Evolutionary conservation across 768 basidiomycete species (phyloP).

Genomic region (Suillus hirtellus): DNA sequence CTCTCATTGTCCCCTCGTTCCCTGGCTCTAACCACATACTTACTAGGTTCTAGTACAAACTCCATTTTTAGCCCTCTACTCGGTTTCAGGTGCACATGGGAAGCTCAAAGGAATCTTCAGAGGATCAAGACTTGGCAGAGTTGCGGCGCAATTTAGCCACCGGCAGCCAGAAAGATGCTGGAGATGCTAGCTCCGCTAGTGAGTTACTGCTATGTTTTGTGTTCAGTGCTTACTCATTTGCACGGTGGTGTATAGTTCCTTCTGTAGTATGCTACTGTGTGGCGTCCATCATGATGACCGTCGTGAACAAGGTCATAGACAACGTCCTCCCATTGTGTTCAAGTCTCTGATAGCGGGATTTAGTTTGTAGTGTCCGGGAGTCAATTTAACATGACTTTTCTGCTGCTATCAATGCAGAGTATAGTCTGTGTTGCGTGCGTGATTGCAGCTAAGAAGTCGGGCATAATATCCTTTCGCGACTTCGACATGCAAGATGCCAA

Average conservation of each 20-base stretch:
- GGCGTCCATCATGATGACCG: constrained; percentile 94
- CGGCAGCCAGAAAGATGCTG: constrained; percentile 29
- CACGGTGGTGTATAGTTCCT: constrained; percentile 50
- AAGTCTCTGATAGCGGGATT: constrained; percentile 8
- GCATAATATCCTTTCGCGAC: constrained; percentile 81
- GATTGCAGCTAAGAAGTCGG: constrained; percentile 63
- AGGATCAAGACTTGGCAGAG: constrained; percentile 51
- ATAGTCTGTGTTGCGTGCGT: constrained; percentile 85
- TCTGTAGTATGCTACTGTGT: constrained; percentile 88
- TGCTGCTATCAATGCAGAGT: constrained; percentile 90
- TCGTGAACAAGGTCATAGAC: constrained; percentile 85
- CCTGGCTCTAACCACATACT: too few relatives aligned
- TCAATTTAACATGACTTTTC: constrained; percentile 95
- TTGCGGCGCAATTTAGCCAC: constrained; percentile 53
- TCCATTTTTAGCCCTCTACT: neutral
- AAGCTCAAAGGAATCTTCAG: constrained; percentile 15
- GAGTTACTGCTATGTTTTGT: constrained; percentile 12
- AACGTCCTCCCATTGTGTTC: neutral
- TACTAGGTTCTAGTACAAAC: neutral
- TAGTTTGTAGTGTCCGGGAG: constrained; percentile 95
- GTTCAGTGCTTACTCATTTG: neutral
- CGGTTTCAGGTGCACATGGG: constrained; percentile 8
- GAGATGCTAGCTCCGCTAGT: constrained; percentile 25
- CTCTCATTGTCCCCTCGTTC: neutral
- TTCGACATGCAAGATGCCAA: constrained; percentile 85